phyloP scores from a whole-genome alignment of 805 yeast genomes.

The Candida succiphila region DNA sequence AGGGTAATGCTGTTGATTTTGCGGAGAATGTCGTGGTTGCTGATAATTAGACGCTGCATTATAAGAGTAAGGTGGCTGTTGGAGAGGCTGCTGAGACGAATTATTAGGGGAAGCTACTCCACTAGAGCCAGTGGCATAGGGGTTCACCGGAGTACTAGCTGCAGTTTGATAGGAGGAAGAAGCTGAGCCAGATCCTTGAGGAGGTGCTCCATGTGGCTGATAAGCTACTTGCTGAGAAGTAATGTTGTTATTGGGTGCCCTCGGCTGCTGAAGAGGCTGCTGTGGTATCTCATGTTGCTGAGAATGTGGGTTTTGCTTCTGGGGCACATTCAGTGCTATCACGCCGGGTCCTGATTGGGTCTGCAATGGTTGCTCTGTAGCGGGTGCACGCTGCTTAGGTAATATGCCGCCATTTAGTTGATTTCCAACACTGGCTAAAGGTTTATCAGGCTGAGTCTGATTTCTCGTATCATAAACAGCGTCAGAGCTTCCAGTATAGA shows the following conservation, averaged over 20 bases:
- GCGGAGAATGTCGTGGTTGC: slow-evolving; percentile 4
- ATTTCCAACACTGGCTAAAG: too few relatives aligned
- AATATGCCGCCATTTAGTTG: too few relatives aligned
- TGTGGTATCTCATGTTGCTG: slow-evolving; percentile 5
- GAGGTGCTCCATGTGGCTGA: slow-evolving; percentile 1
- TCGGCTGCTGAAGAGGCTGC: slow-evolving; percentile 8
- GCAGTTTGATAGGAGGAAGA: slow-evolving; percentile 4
- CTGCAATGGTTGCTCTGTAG: too few relatives aligned
- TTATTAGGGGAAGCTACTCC: too few relatives aligned
- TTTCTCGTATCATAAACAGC: too few relatives aligned
- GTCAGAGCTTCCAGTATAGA: background rate
- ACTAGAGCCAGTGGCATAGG: too few relatives aligned
- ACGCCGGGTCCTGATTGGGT: slow-evolving; percentile 2
- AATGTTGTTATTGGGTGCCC: slow-evolving; percentile 18
- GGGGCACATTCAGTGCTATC: slow-evolving; percentile 8
- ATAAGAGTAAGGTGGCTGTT: slow-evolving; percentile 6
- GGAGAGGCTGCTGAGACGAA: too few relatives aligned
- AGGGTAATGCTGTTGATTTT: slow-evolving; percentile 5
- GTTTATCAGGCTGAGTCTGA: too few relatives aligned
- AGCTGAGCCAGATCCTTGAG: slow-evolving; percentile 1
- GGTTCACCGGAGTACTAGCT: slow-evolving; percentile 1
- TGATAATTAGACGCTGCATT: slow-evolving; percentile 8
- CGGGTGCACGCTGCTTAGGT: slow-evolving; percentile 11
- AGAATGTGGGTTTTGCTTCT: too few relatives aligned
- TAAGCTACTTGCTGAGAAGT: slow-evolving; percentile 11